phyloP scores from a whole-genome alignment of 441 rosid species.

The Theobroma grandiflorum region DNA sequence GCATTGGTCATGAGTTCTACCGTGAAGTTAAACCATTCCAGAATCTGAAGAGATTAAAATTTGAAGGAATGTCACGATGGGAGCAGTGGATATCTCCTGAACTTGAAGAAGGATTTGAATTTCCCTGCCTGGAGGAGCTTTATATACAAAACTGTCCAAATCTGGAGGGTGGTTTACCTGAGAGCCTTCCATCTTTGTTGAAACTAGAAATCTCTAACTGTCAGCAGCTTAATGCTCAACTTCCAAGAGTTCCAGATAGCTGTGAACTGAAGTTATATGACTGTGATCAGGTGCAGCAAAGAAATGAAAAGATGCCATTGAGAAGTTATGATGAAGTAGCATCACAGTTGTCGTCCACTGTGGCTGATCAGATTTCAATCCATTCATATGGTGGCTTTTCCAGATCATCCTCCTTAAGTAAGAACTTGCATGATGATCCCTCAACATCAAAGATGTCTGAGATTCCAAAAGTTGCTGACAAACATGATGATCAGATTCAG shows the following conservation, averaged over 20 bases:
- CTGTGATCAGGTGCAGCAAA: background rate
- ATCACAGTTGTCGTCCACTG: background rate
- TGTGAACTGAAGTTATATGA: background rate
- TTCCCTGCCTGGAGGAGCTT: constrained; percentile 32
- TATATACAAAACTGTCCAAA: constrained; percentile 29
- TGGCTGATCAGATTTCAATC: background rate
- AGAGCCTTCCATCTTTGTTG: constrained; percentile 28
- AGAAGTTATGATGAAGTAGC: background rate
- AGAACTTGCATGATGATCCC: background rate
- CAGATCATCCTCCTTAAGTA: background rate
- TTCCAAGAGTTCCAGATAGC: constrained; percentile 1
- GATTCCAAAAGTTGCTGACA: no score
- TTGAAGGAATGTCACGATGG: background rate
- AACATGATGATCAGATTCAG: no score
- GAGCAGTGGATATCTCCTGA: constrained; percentile 2
- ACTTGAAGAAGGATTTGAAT: background rate
- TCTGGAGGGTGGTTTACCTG: constrained; percentile 22
- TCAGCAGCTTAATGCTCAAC: background rate
- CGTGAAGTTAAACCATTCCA: constrained; percentile 14
- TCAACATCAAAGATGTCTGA: no score
- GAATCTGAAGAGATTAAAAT: constrained; percentile 28
- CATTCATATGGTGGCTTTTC: background rate
- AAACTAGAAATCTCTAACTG: constrained; percentile 17
- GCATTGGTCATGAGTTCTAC: constrained; percentile 41
- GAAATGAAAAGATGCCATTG: background rate